Base-by-base conservation (phyloP, 1,284 basidiomycete species). In the Ustilago shanxiensis region DNA sequence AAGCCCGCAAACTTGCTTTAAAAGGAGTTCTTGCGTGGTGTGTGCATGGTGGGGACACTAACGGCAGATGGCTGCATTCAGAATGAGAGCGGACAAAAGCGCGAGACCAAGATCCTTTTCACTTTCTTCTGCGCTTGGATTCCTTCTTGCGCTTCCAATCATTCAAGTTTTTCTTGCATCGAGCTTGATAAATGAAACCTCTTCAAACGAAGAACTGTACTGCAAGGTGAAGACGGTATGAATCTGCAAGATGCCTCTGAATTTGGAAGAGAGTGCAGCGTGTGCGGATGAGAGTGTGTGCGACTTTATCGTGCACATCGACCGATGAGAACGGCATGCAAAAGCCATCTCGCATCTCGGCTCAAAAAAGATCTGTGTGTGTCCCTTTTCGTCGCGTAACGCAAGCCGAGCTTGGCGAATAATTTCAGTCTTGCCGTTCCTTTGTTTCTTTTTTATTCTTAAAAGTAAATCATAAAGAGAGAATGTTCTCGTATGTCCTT, bases 271-370 rank as follows among this genome's bases (percentile, higher is more conserved):
- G 44, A 7, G 44, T 13, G 31, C 31, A 33, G 31, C 5, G 31
- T 6, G 31, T 33, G 31, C n/a, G n/a, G n/a, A n/a, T 33, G 31
- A 33, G 31, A 33, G 31, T 26, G 33, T 28, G 44, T 45, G 56
- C 49, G 41, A 58, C 29, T 58, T 58, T 58, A 45, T 49, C 53
- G 29, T 63, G 50, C 44, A 61, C 60, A 61, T 61, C 60, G 60
- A 47, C 51, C 50, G 60, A 61, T 61, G 39, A 54, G 33, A 26
- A 29, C 39, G 28, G 51, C 41, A 26, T 61, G 60, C 60, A 61
- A 37, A 16, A 37, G 26, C 29, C 24, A 39, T 60, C 52, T 35
- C 31, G 29, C 56, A 47, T 44, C 37, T 49, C 24, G 41, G n/a
- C 28, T 49, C 55, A 2, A 29, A 39, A 47, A n/a, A n/a, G n/a